A percentile compares a stretch with the other conserved stretches of the same genome.
phyloP scores from a whole-genome alignment of 441 rosid species.

The Macaranga tanarius region DNA sequence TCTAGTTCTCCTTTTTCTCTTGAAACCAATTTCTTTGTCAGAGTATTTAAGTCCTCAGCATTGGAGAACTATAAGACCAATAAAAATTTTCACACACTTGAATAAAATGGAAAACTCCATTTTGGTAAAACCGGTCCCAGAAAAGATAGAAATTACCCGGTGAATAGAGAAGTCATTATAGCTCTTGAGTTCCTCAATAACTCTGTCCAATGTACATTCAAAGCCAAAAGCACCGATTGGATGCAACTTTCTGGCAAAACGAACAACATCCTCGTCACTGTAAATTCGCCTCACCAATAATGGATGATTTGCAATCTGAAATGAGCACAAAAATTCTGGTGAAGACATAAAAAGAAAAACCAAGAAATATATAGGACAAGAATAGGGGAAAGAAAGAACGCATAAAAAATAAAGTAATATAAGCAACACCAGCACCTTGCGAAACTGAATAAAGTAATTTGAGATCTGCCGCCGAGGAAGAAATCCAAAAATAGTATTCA shows the following conservation, averaged over 20 bases:
- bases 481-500: conserved; percentile 44
- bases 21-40: background rate
- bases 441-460: conserved; percentile 90
- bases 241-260: conserved; percentile 69
- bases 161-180: conserved; percentile 88
- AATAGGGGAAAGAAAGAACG: background rate
- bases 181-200: conserved; percentile 76
- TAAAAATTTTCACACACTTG: background rate
- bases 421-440: conserved; percentile 53
- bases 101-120: background rate
- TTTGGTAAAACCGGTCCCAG: background rate
- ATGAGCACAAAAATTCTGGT: conserved; percentile 8
- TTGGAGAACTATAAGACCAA: background rate
- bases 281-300: conserved; percentile 86
- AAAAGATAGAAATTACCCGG: conserved; percentile 50
- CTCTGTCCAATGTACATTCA: conserved; percentile 82
- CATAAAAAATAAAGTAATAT: background rate
- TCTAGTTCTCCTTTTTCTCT: background rate
- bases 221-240: conserved; percentile 89
- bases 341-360: background rate
- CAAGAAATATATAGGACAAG: background rate
- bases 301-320: conserved; percentile 97
- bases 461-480: conserved; percentile 89
- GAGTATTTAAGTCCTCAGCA: too few species aligned
- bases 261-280: conserved; percentile 70